Base-by-base conservation (phyloP, 1,284 basidiomycete species). In the Cryptococcus hybrid region DNA sequence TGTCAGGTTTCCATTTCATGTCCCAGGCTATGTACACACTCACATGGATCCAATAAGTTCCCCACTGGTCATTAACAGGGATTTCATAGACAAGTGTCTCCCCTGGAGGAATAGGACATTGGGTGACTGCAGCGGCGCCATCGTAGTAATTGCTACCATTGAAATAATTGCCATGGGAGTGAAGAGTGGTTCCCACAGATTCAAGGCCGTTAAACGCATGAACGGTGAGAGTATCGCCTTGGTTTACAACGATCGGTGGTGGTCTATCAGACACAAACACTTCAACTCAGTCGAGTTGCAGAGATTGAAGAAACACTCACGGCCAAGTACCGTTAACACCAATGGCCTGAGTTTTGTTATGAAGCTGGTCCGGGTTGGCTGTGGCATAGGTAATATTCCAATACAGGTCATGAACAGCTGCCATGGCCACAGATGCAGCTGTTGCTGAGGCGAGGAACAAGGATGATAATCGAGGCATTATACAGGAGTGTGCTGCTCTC, bases 161-260 rank as follows among this genome's bases (percentile, higher is more conserved):
- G 80, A 94, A 92, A 79, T 85, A 92, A 88, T 92, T 92, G 65
- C 92, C 92, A 79, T 96, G 90, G 67, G 91, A 87, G 71, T 93
- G 90, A 11, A 77, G 59, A 1, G 71, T 68, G 12, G 75, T 74
- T 40, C 67, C 78, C 1, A 86, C 83, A 0, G 85, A 81, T 52
- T 86, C 84, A 54, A 93, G 77, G 0, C 82, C 84, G 75, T 92
- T 93, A 50, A 63, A 59, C n/a, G 86, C 84, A 72, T 95, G 91
- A 0, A 95, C 80, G 36, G 67, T 57, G 43, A 69, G 60, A 56
- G 90, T 83, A 9, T 88, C 84, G 11, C 83, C 84, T 11, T 84
- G 83, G 62, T 82, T 82, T n/a, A 91, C 83, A 51, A 86, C 83
- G 59, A 93, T 78, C 0, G 90, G 85, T 4, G 92, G 92, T 1